Percentiles rank a stretch among this genome's conserved stretches.
Conservation (phyloP, 2,329 filamentous ascomycete genomes). For the Diaporthe aspalathi region DNA sequence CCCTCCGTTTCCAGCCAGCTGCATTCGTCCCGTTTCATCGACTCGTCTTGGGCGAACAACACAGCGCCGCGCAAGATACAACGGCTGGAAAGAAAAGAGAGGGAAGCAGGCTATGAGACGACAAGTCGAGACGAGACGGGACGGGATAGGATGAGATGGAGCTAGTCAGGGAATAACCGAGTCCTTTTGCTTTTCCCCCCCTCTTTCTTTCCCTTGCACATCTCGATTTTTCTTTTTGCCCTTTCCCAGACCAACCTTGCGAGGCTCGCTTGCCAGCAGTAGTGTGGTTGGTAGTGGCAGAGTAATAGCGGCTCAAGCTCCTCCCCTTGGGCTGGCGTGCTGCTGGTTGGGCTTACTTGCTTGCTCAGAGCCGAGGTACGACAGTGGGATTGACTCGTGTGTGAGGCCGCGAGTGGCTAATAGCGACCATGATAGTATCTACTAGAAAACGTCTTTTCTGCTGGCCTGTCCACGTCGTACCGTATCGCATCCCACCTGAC, state of each 20-base stretch:
- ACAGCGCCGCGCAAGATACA: no score
- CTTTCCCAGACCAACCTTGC: conserved; percentile 8
- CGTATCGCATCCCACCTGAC: not conserved
- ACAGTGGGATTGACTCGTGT: conserved; percentile 12
- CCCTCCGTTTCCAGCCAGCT: conserved; percentile 20
- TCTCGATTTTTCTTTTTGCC: no score
- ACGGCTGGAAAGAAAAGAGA: not conserved
- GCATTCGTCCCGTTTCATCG: conserved; percentile 28
- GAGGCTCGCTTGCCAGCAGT: conserved; percentile 5
- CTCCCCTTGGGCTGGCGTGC: no score
- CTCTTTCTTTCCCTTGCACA: no score
- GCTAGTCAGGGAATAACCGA: conserved; percentile 17
- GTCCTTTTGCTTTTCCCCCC: not conserved
- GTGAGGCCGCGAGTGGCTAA: not conserved
- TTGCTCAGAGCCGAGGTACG: not conserved
- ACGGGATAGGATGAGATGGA: conserved; percentile 10
- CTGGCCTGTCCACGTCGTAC: not conserved
- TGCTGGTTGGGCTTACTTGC: not conserved
- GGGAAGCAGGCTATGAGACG: no score
- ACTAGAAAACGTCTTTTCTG: not conserved
- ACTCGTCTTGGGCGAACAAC: conserved; percentile 22
- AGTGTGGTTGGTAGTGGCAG: no score
- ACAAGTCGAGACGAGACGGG: not conserved
- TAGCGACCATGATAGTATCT: not conserved
- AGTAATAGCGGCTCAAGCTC: no score